Percentiles rank a stretch among this genome's conserved stretches.
These are phyloP conservation scores for Pseudogymnoascus sp. DNA, from an alignment of 2,329 filamentous ascomycete genomes.

Conservation along the genomic window DNA sequence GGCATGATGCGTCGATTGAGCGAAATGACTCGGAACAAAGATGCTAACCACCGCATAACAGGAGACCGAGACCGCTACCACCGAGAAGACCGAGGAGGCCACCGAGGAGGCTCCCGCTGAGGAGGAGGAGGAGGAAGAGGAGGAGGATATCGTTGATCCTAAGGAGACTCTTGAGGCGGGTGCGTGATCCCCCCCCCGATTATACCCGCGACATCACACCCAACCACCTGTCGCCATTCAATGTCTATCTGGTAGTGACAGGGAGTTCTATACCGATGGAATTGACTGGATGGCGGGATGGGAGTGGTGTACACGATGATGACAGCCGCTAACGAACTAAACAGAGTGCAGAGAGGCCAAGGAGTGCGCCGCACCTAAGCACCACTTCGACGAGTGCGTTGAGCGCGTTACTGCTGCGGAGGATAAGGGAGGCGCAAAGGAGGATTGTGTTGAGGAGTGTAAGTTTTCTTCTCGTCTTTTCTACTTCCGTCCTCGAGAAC, in stretches of 20 bases:
- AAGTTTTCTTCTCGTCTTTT: slow-evolving; percentile 38
- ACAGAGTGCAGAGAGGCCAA: slow-evolving; percentile 84
- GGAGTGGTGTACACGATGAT: background rate
- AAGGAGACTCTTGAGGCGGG: slow-evolving; percentile 89
- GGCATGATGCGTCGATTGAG: background rate
- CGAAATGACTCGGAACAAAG: background rate
- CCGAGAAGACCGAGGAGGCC: slow-evolving; percentile 37
- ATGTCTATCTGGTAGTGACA: background rate
- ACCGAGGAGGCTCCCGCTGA: slow-evolving; percentile 37
- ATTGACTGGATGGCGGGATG: background rate
- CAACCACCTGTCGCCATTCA: background rate
- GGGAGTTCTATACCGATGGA: background rate
- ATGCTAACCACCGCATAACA: background rate
- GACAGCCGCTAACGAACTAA: slow-evolving; percentile 21
- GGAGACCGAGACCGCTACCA: slow-evolving; percentile 23
- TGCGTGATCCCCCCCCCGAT: slow-evolving; percentile 42
- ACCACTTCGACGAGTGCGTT: slow-evolving; percentile 97
- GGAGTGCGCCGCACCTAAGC: slow-evolving; percentile 80
- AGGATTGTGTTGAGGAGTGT: slow-evolving; percentile 99
- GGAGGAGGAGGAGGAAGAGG: slow-evolving; percentile 55
- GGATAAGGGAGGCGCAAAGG: slow-evolving; percentile 64
- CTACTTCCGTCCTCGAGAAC: background rate
- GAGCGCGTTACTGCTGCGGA: slow-evolving; percentile 70
- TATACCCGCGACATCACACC: background rate
- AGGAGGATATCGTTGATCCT: slow-evolving; percentile 73